These are phyloP conservation scores for Daldinia concentrica DNA, from an alignment of 495 filamentous ascomycete species.

Conservation along the genomic window DNA sequence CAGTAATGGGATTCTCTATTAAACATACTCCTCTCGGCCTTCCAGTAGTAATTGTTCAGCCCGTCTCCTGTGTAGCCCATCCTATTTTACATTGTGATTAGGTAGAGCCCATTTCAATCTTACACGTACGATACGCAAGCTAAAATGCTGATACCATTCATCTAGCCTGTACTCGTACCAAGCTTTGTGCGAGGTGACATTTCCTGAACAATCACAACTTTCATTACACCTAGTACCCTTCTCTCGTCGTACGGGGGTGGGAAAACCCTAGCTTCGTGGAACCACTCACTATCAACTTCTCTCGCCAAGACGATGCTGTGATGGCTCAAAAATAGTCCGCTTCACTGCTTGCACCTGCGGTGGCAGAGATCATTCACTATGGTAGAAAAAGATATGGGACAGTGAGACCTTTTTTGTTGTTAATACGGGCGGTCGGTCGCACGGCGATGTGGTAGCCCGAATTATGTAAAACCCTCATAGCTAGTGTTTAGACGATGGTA, in stretches of 20 bases:
- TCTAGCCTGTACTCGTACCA: slow-evolving; percentile 28
- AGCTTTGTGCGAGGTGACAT: slow-evolving; percentile 19
- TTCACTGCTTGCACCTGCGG: slow-evolving; percentile 4
- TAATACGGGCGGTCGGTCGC: slow-evolving; percentile 9
- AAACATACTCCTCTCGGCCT: slow-evolving; percentile 12
- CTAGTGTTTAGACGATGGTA: background rate
- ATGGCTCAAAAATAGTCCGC: slow-evolving; percentile 6
- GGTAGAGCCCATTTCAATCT: slow-evolving; percentile 3
- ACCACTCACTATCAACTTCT: slow-evolving; percentile 11
- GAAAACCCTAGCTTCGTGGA: slow-evolving; percentile 21
- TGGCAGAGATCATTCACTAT: background rate
- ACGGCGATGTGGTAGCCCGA: slow-evolving; percentile 25
- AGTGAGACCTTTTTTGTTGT: background rate
- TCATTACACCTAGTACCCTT: slow-evolving; percentile 7
- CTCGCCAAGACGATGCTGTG: slow-evolving; percentile 30
- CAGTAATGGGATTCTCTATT: slow-evolving; percentile 20
- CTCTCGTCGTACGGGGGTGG: slow-evolving; percentile 5
- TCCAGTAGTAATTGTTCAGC: slow-evolving; percentile 13
- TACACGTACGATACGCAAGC: slow-evolving; percentile 7
- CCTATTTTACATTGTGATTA: slow-evolving; percentile 13
- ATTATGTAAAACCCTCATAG: slow-evolving; percentile 13
- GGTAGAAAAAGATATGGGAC: background rate
- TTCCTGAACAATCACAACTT: slow-evolving; percentile 23
- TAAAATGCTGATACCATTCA: slow-evolving; percentile 12
- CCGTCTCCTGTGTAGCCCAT: slow-evolving; percentile 5